Evolutionary conservation across 1,139 yeast species (phyloP).

Genomic region (Lizanozyma gosingica): DNA sequence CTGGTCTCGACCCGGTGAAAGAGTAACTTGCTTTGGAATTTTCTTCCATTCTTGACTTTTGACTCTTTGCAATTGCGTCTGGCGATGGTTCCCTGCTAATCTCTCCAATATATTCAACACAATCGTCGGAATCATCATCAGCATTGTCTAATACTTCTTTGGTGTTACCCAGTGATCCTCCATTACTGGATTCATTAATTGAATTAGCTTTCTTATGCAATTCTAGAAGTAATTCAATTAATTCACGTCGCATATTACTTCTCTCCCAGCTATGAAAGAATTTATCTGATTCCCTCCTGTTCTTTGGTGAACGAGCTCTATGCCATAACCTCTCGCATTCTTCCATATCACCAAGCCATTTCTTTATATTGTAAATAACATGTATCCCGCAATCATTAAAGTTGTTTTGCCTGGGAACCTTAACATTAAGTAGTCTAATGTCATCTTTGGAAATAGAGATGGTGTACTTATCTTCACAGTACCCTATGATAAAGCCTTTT

Average conservation of each 20-base stretch:
- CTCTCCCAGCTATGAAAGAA: background rate
- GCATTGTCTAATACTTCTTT: background rate
- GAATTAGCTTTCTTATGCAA: too few relatives aligned
- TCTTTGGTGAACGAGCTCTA: background rate
- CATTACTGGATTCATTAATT: background rate
- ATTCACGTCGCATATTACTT: background rate
- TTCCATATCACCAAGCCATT: constrained; percentile 47
- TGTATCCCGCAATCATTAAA: constrained; percentile 95
- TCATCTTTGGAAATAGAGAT: constrained; percentile 38
- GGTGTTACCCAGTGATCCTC: background rate
- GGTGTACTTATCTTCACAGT: constrained; percentile 57
- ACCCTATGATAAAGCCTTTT: constrained; percentile 54
- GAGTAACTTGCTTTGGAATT: too few relatives aligned
- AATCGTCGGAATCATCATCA: background rate
- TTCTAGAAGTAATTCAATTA: background rate
- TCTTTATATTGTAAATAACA: constrained; percentile 68
- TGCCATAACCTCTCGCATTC: constrained; percentile 46
- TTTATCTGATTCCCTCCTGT: background rate
- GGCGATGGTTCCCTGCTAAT: too few relatives aligned
- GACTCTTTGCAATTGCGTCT: too few relatives aligned
- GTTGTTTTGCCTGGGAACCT: constrained; percentile 80
- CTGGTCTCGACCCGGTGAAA: too few relatives aligned
- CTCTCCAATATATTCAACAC: too few relatives aligned
- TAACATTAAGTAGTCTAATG: constrained; percentile 37
- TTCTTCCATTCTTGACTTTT: too few relatives aligned